phyloP scores from a whole-genome alignment of 2,329 filamentous ascomycete species.

The Sordariomycetes sp. region DNA sequence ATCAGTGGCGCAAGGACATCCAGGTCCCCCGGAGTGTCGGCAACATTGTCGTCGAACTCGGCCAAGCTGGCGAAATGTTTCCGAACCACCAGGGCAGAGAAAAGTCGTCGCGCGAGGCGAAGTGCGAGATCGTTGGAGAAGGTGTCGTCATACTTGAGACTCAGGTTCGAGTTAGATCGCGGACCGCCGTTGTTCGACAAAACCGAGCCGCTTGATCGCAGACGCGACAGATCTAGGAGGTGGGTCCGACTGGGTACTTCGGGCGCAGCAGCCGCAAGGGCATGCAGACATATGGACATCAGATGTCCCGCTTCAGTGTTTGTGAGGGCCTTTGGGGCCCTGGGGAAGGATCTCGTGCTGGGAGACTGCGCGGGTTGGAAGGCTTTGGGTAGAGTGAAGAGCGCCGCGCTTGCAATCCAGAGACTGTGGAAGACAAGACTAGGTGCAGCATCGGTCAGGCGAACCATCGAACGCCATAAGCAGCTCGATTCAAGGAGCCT shows the following conservation, averaged over 20 bases:
- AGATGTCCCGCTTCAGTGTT: constrained; percentile 40
- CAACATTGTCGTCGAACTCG: constrained; percentile 21
- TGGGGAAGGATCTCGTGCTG: constrained; percentile 23
- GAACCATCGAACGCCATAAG: constrained; percentile 53
- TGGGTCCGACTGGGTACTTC: constrained; percentile 33
- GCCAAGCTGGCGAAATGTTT: constrained; percentile 37
- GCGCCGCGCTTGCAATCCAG: constrained; percentile 47
- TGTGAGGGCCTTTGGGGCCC: constrained; percentile 23
- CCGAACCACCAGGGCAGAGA: constrained; percentile 43
- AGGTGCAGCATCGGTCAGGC: constrained; percentile 44
- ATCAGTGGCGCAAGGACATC: constrained; percentile 39
- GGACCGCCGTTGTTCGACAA: constrained; percentile 34
- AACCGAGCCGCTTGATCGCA: constrained; percentile 42
- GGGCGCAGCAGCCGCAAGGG: constrained; percentile 47
- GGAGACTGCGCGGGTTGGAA: constrained; percentile 28
- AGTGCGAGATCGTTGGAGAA: constrained; percentile 52
- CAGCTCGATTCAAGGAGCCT: constrained; percentile 49
- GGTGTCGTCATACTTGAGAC: constrained; percentile 50
- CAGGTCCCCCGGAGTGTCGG: constrained; percentile 12
- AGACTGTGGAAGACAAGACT: constrained; percentile 52
- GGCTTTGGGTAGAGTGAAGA: constrained; percentile 44
- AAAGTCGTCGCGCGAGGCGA: constrained; percentile 46
- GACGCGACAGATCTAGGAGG: constrained; percentile 49
- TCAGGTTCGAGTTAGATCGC: constrained; percentile 33
- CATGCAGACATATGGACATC: constrained; percentile 52